Percentiles rank a stretch among this genome's conserved stretches.
phyloP scores from a whole-genome alignment of 139 green algal species.

The Coelastrella sp. region DNA sequence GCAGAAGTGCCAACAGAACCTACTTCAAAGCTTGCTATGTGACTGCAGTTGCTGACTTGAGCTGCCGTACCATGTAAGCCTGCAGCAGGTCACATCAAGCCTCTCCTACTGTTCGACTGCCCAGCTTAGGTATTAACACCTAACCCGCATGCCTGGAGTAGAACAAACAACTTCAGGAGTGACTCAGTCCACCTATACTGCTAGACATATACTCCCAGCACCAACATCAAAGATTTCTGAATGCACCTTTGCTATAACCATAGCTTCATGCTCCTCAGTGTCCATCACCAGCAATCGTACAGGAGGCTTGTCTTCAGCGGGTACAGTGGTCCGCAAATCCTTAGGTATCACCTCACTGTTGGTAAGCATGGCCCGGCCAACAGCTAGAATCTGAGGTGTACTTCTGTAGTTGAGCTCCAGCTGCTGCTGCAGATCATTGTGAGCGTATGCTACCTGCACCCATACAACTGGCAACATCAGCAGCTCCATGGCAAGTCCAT shows the following conservation, averaged over 20 bases:
- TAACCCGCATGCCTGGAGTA: too few species aligned
- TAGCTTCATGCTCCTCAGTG: constrained; percentile 35
- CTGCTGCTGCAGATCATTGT: not conserved
- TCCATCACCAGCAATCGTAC: constrained; percentile 38
- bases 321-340: constrained; percentile 2
- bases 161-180: too few species aligned
- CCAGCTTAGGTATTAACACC: too few species aligned
- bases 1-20: not conserved
- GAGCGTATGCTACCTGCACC: not conserved
- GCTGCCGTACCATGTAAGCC: too few species aligned
- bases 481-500: not conserved
- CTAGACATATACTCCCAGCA: too few species aligned
- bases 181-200: too few species aligned
- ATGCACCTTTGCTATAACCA: constrained; percentile 26
- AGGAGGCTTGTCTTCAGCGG: not conserved
- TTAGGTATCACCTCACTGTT: not conserved
- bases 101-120: too few species aligned
- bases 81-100: too few species aligned
- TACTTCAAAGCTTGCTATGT: not conserved
- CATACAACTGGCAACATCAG: not conserved
- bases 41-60: not conserved
- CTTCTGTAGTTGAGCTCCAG: constrained; percentile 50
- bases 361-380: constrained; percentile 34
- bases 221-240: not conserved
- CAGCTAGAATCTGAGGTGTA: constrained; percentile 33